Percentiles rank a stretch among this genome's conserved stretches.
phyloP scores from a whole-genome alignment of 345 rosid genomes.

The Eucalyptus marginata region DNA sequence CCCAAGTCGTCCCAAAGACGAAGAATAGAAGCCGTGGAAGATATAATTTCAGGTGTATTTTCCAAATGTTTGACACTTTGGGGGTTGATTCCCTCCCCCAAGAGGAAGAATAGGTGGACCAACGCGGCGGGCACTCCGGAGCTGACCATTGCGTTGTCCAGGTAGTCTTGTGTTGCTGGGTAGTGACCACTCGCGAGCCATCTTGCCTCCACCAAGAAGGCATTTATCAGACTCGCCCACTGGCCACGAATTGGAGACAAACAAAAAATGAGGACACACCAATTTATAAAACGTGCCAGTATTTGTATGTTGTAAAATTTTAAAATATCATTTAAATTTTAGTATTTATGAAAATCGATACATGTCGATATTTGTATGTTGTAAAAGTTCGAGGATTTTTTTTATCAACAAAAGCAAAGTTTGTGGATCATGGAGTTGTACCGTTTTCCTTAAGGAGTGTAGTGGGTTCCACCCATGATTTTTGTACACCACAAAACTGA shows the following conservation, averaged over 20 bases:
- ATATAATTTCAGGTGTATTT: neutral
- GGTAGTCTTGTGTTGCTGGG: slow-evolving; percentile 30
- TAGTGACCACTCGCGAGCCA: slow-evolving; percentile 32
- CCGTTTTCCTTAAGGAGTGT: neutral
- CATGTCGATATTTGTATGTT: no score
- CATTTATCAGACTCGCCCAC: slow-evolving; percentile 45
- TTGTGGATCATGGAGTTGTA: neutral
- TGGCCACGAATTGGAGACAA: neutral
- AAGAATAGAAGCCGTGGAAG: slow-evolving; percentile 6
- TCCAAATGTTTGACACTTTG: slow-evolving; percentile 19
- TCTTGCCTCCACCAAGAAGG: slow-evolving; percentile 48
- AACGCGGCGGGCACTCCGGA: slow-evolving; percentile 37
- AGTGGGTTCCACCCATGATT: neutral
- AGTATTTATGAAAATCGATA: no score
- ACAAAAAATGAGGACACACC: neutral
- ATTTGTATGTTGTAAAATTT: no score
- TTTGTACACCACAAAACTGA: neutral
- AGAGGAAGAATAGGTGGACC: slow-evolving; percentile 34
- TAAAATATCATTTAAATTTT: no score
- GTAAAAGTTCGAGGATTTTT: no score
- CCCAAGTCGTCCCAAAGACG: slow-evolving; percentile 60
- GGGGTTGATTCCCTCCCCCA: slow-evolving; percentile 17
- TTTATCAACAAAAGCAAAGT: neutral
- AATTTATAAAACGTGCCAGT: neutral
- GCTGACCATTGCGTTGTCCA: slow-evolving; percentile 42